Evolutionary conservation across 129 eudicot species (phyloP).

Genomic region (Helichrysum umbraculigerum): DNA sequence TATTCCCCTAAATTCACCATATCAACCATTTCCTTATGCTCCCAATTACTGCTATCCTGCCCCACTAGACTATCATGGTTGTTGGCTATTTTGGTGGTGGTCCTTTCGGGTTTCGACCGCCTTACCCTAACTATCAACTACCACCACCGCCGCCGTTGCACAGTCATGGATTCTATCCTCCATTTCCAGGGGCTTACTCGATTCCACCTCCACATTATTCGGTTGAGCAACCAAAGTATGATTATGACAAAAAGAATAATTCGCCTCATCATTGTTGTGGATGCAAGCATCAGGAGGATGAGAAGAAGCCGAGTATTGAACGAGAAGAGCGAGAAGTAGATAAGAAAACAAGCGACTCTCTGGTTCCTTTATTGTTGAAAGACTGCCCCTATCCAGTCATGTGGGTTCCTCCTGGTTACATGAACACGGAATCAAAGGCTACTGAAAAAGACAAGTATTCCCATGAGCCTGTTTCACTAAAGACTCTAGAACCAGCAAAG

Average conservation of each 20-base stretch:
- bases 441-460: slow-evolving; percentile 17
- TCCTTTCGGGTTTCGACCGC: slow-evolving; percentile 37
- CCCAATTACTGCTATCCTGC: slow-evolving; percentile 35
- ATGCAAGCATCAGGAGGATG: slow-evolving; percentile 48
- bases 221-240: slow-evolving; percentile 46
- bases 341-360: slow-evolving; percentile 19
- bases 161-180: slow-evolving; percentile 39
- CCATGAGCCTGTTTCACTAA: slow-evolving; percentile 27
- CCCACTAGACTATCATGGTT: slow-evolving; percentile 45
- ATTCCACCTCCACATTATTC: slow-evolving; percentile 52
- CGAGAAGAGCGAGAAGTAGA: slow-evolving; percentile 36
- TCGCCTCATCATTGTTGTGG: slow-evolving; percentile 55
- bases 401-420: slow-evolving; percentile 53
- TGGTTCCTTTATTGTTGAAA: slow-evolving; percentile 43
- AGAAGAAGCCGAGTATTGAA: slow-evolving; percentile 35
- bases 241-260: slow-evolving; percentile 40
- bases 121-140: slow-evolving; percentile 43
- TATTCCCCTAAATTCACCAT: slow-evolving; percentile 15
- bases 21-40: slow-evolving; percentile 46
- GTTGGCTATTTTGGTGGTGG: slow-evolving; percentile 38
- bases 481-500: slow-evolving; percentile 22
- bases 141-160: slow-evolving; percentile 24
- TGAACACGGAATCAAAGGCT: slow-evolving; percentile 11
- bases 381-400: slow-evolving; percentile 50
- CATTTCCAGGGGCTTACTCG: slow-evolving; percentile 36